Percentiles rank a stretch among this genome's conserved stretches.
These are phyloP conservation scores for Pleurotus cornucopiae DNA, from an alignment of 768 basidiomycete genomes.

Conservation along the genomic window DNA sequence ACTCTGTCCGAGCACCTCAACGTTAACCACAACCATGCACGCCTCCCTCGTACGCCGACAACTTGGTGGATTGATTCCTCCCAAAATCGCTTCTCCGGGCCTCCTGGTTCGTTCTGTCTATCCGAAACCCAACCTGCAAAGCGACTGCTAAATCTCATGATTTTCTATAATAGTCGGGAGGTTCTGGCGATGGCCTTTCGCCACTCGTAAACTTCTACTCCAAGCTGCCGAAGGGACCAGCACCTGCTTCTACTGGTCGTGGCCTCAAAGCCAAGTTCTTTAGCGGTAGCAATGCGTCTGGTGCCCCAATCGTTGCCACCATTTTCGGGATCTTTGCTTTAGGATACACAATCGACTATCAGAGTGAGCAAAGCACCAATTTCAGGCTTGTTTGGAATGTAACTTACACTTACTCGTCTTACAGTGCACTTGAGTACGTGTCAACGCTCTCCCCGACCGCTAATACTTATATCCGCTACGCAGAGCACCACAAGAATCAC, in stretches of 20 bases:
- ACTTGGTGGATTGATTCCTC: conserved; percentile 83
- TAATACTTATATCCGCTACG: conserved; percentile 19
- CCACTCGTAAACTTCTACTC: conserved; percentile 95
- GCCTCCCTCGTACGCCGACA: conserved; percentile 81
- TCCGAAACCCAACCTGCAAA: neutral
- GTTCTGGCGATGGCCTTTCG: conserved; percentile 74
- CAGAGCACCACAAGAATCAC: conserved; percentile 91
- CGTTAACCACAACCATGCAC: conserved; percentile 52
- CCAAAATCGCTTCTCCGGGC: conserved; percentile 90
- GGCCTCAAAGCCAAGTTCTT: conserved; percentile 84
- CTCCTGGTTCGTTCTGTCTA: conserved; percentile 61
- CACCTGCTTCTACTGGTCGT: conserved; percentile 45
- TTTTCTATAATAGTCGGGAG: conserved; percentile 56
- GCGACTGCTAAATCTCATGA: conserved; percentile 10
- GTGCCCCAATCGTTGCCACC: conserved; percentile 57
- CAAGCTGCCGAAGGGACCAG: conserved; percentile 88
- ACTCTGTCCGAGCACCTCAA: conserved; percentile 17
- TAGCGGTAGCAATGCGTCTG: conserved; percentile 82
- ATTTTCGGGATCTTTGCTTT: conserved; percentile 30
- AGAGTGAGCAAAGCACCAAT: conserved; percentile 55
- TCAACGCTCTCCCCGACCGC: neutral
- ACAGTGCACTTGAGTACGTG: conserved; percentile 82
- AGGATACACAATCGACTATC: conserved; percentile 86
- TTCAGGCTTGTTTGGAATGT: neutral
- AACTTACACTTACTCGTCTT: neutral